phyloP scores from a whole-genome alignment of 495 filamentous ascomycete species.

The Niebla homalea region DNA sequence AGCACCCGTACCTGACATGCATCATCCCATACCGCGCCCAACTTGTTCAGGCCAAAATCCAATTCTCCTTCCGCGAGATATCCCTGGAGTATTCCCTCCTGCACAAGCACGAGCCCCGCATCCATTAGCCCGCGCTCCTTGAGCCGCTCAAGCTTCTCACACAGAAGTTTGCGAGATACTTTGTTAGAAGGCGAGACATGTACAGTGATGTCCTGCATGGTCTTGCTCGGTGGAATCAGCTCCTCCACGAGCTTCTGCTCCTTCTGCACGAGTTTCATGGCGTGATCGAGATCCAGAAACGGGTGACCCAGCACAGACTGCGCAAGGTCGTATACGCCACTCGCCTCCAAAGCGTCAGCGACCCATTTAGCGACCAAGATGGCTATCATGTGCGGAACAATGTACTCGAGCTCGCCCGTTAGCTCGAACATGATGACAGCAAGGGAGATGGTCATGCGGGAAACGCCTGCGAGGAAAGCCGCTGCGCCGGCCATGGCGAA shows the following conservation, averaged over 20 bases:
- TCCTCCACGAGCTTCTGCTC: slow-evolving; percentile 27
- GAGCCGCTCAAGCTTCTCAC: slow-evolving; percentile 32
- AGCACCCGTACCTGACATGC: slow-evolving; percentile 27
- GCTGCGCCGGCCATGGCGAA: slow-evolving; percentile 50
- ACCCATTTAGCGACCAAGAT: slow-evolving; percentile 47
- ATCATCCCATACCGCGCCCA: slow-evolving; percentile 24
- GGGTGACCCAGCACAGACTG: slow-evolving; percentile 43
- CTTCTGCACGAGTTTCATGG: slow-evolving; percentile 26
- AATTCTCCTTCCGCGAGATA: slow-evolving; percentile 43
- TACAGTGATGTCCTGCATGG: slow-evolving; percentile 43
- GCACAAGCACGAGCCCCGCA: slow-evolving; percentile 41
- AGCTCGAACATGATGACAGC: slow-evolving; percentile 47
- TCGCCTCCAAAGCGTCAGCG: slow-evolving; percentile 36
- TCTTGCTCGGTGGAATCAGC: slow-evolving; percentile 37
- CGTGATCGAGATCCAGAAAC: slow-evolving; percentile 40
- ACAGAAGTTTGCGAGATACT: slow-evolving; percentile 29
- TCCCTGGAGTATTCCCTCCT: slow-evolving; percentile 36
- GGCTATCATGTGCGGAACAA: slow-evolving; percentile 44
- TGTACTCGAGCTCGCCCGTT: slow-evolving; percentile 33
- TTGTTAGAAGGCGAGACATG: slow-evolving; percentile 29
- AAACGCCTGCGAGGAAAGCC: slow-evolving; percentile 44
- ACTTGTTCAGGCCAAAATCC: slow-evolving; percentile 33
- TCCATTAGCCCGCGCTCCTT: slow-evolving; percentile 39
- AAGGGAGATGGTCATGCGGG: slow-evolving; percentile 45
- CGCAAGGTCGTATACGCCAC: slow-evolving; percentile 43